Evolutionary conservation across 2,329 filamentous ascomycete species (phyloP).

Genomic region (Emericellopsis atlantica): DNA sequence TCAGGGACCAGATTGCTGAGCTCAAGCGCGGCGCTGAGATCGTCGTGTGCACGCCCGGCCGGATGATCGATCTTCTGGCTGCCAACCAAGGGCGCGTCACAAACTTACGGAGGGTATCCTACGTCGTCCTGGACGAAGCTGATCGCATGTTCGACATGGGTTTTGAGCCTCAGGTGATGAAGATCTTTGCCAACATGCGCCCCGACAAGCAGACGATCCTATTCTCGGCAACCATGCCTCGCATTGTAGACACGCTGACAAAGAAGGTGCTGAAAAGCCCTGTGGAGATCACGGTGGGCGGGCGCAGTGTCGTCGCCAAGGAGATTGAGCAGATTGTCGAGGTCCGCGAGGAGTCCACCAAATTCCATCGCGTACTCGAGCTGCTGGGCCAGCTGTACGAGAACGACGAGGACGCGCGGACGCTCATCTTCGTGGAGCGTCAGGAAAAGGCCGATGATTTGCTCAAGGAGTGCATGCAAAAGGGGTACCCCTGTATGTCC

Average conservation of each 20-base stretch:
- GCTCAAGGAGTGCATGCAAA: conserved; percentile 65
- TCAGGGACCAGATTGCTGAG: conserved; percentile 95
- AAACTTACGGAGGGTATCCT: conserved; percentile 78
- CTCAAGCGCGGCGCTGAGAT: conserved; percentile 92
- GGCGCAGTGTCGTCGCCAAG: conserved; percentile 72
- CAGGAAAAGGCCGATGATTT: conserved; percentile 81
- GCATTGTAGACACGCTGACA: conserved; percentile 81
- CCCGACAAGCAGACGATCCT: conserved; percentile 89
- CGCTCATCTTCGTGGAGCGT: conserved; percentile 82
- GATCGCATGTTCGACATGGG: conserved; percentile 99
- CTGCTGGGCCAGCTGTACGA: conserved; percentile 80
- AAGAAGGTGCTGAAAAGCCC: conserved; percentile 79
- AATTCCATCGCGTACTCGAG: conserved; percentile 75
- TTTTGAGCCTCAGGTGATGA: conserved; percentile 96
- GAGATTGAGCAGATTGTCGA: conserved; percentile 93
- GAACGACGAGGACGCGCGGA: conserved; percentile 77
- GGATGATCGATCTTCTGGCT: conserved; percentile 88
- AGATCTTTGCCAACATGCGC: conserved; percentile 83
- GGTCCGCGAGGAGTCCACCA: conserved; percentile 67
- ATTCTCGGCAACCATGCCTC: conserved; percentile 93
- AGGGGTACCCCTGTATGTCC: conserved; percentile 83
- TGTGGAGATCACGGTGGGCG: conserved; percentile 85
- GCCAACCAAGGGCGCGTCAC: conserved; percentile 92
- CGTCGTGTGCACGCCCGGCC: conserved; percentile 86
- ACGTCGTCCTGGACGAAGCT: conserved; percentile 91